Evolutionary conservation across 805 yeast genomes (phyloP).

Genomic region (Candida oleophila): DNA sequence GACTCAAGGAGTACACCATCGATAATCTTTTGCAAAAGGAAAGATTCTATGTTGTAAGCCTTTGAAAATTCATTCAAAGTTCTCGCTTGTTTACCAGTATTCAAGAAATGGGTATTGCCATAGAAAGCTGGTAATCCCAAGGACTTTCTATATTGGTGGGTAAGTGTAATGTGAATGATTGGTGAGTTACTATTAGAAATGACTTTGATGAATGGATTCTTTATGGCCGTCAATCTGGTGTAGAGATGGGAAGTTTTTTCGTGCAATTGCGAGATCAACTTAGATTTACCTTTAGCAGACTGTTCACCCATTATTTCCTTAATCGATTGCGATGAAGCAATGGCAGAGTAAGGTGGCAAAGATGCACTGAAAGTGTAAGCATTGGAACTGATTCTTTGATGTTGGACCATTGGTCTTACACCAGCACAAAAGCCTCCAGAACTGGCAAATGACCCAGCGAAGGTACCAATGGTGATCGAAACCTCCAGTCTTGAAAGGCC

Average conservation of each 20-base stretch:
- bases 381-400: slow-evolving; percentile 85
- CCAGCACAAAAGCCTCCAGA: slow-evolving; percentile 97
- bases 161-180: slow-evolving; percentile 63
- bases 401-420: slow-evolving; percentile 75
- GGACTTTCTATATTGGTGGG: slow-evolving; percentile 41
- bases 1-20: slow-evolving; percentile 52
- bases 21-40: slow-evolving; percentile 64
- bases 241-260: slow-evolving; percentile 41
- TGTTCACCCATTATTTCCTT: slow-evolving; percentile 39
- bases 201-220: slow-evolving; percentile 45
- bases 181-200: slow-evolving; percentile 64
- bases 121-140: slow-evolving; percentile 49
- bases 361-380: slow-evolving; percentile 95
- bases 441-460: slow-evolving; percentile 78
- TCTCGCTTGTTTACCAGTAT: slow-evolving; percentile 45
- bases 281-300: slow-evolving; percentile 30
- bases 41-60: slow-evolving; percentile 52
- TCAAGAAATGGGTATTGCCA: slow-evolving; percentile 46
- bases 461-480: slow-evolving; percentile 83
- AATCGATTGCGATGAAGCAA: slow-evolving; percentile 56
- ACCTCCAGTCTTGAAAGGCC: slow-evolving; percentile 67
- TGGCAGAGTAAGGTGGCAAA: slow-evolving; percentile 87
- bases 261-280: slow-evolving; percentile 33
- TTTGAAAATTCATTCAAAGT: slow-evolving; percentile 41
- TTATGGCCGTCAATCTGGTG: slow-evolving; percentile 33